Conservation (phyloP, 2,329 filamentous ascomycete species). For the Exophiala spinifera region DNA sequence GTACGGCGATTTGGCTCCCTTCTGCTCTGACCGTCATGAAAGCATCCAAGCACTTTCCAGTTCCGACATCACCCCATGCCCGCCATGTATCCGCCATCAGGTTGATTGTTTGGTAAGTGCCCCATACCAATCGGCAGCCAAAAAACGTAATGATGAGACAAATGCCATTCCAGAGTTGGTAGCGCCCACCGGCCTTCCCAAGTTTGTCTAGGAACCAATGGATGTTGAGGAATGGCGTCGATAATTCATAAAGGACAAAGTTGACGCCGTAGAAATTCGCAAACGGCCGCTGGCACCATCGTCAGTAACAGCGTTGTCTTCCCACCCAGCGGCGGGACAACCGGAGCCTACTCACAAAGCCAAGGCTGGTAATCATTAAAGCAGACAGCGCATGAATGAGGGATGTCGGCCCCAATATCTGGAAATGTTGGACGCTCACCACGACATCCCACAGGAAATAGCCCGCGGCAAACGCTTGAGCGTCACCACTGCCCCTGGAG, state of each 20-base stretch:
- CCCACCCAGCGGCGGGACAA: too few relatives aligned
- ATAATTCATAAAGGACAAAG: slow-evolving; percentile 86
- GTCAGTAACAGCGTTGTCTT: background rate
- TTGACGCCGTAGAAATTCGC: slow-evolving; percentile 76
- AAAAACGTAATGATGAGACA: slow-evolving; percentile 72
- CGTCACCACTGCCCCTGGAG: slow-evolving; percentile 66
- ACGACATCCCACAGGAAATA: slow-evolving; percentile 83
- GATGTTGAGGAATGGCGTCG: slow-evolving; percentile 79
- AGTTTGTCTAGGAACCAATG: slow-evolving; percentile 93
- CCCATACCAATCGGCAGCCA: slow-evolving; percentile 72
- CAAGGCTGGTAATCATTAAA: slow-evolving; percentile 69
- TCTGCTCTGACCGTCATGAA: slow-evolving; percentile 35
- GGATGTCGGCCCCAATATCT: slow-evolving; percentile 72
- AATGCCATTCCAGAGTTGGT: slow-evolving; percentile 76
- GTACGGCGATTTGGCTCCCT: background rate
- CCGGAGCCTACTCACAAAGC: slow-evolving; percentile 62
- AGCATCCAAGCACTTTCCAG: background rate
- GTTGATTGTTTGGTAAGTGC: slow-evolving; percentile 66
- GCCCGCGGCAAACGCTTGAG: slow-evolving; percentile 72
- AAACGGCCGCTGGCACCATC: slow-evolving; percentile 60
- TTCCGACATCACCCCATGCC: slow-evolving; percentile 32
- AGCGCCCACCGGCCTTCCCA: slow-evolving; percentile 68
- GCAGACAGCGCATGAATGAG: slow-evolving; percentile 74
- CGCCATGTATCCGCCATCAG: slow-evolving; percentile 69
- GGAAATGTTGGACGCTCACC: slow-evolving; percentile 64